Percentiles rank a stretch among this genome's conserved stretches.
phyloP scores from a whole-genome alignment of 352 stramenopile genomes.

The Pilasporangium apinafurcum region DNA sequence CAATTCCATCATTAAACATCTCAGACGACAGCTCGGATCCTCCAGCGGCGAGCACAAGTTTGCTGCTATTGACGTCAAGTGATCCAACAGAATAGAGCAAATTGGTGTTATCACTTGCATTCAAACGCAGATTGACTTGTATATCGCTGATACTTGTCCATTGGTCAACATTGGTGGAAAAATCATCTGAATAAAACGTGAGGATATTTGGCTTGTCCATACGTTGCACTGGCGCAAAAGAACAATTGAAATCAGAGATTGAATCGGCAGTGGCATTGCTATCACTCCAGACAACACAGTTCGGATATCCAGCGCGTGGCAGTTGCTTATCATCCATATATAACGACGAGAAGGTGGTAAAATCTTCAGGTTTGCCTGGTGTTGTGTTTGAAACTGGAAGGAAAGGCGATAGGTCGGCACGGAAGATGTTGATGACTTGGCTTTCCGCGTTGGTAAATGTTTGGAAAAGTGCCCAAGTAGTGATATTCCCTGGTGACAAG shows the following conservation, averaged over 20 bases:
- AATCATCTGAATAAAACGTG: constrained; percentile 26
- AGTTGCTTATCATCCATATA: constrained; percentile 40
- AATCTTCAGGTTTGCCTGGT: constrained; percentile 17
- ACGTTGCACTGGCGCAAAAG: constrained; percentile 14
- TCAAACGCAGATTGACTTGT: constrained; percentile 28
- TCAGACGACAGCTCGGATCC: constrained; percentile 41
- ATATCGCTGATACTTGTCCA: constrained; percentile 24
- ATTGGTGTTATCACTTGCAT: constrained; percentile 20
- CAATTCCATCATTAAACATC: constrained; percentile 25
- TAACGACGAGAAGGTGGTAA: constrained; percentile 33
- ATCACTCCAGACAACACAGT: constrained; percentile 46
- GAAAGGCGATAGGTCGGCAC: constrained; percentile 35
- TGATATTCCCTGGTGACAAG: constrained; percentile 15
- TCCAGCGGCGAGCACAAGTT: constrained; percentile 35
- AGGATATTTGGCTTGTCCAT: constrained; percentile 2
- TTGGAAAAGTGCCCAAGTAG: constrained; percentile 36
- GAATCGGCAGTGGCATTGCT: not conserved
- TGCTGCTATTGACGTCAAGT: constrained; percentile 10
- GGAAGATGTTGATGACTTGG: constrained; percentile 30
- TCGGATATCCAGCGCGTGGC: constrained; percentile 48
- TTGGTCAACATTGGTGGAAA: constrained; percentile 26
- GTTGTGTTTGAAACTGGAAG: too few species aligned
- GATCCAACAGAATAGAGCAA: constrained; percentile 29
- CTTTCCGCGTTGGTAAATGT: constrained; percentile 14
- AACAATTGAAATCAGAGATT: constrained; percentile 22